Evolutionary conservation across 2,329 filamentous ascomycete species (phyloP).

Genomic region (Seiridium unicorne): DNA sequence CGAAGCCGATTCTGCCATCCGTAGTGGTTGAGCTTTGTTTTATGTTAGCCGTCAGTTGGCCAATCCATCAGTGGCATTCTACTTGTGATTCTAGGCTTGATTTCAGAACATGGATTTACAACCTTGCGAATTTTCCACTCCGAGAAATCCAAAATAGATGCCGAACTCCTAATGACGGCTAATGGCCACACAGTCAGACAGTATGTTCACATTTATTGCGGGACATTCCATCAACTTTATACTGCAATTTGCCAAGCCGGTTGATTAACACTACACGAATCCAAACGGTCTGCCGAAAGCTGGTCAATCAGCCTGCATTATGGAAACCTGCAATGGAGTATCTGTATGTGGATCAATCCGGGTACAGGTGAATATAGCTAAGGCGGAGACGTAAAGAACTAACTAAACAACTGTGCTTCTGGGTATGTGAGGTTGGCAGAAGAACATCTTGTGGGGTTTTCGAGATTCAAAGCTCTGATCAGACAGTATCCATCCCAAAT

Average conservation of each 20-base stretch:
- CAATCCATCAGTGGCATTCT: too few species aligned
- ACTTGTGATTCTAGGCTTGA: too few species aligned
- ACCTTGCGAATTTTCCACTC: too few species aligned
- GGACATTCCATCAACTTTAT: neutral
- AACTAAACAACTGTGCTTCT: too few species aligned
- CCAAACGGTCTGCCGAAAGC: neutral
- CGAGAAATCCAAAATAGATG: neutral
- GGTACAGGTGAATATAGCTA: too few species aligned
- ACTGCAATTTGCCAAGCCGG: slow-evolving; percentile 7
- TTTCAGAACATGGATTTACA: too few species aligned
- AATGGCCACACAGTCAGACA: neutral
- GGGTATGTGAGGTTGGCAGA: neutral
- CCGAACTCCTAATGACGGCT: neutral
- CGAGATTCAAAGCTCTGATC: neutral
- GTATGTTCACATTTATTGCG: neutral
- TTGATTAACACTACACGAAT: neutral
- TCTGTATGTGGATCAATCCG: too few species aligned
- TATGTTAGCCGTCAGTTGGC: too few species aligned
- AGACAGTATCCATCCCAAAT: neutral
- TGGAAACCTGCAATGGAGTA: neutral
- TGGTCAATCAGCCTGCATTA: neutral
- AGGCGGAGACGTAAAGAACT: too few species aligned
- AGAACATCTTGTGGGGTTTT: neutral
- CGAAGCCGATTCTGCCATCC: too few species aligned
- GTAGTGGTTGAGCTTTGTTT: too few species aligned